Conservation (phyloP, 1,139 yeast species). For the Lipomyces yarrowii region DNA sequence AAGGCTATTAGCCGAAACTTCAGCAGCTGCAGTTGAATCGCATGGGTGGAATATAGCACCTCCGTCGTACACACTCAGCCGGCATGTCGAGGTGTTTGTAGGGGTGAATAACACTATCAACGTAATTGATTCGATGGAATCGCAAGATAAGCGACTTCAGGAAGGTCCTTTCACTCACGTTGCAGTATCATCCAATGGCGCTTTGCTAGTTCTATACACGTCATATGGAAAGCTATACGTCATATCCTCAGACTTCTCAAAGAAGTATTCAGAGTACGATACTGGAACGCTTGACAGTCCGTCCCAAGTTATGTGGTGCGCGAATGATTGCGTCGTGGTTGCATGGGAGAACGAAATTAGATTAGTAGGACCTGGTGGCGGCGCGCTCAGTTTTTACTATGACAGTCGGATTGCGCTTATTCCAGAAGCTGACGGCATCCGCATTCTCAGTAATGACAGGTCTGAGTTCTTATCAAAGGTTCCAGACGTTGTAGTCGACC, state of each 20-base stretch:
- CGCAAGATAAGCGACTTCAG: constrained; percentile 43
- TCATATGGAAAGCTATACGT: constrained; percentile 55
- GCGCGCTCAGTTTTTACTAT: constrained; percentile 52
- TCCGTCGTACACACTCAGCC: constrained; percentile 39
- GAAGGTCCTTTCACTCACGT: constrained; percentile 63
- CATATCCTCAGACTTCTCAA: constrained; percentile 54
- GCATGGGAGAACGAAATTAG: constrained; percentile 65
- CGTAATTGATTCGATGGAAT: constrained; percentile 37
- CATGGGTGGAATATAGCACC: constrained; percentile 44
- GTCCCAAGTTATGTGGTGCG: constrained; percentile 73
- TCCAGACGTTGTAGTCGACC: constrained; percentile 55
- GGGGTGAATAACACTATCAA: constrained; percentile 36
- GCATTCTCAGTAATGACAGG: constrained; percentile 59
- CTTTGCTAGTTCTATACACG: constrained; percentile 61
- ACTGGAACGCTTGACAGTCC: constrained; percentile 43
- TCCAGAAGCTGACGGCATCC: constrained; percentile 72
- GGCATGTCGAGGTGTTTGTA: constrained; percentile 42
- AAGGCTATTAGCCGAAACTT: constrained; percentile 24
- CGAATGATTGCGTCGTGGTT: constrained; percentile 73
- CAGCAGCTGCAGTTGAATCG: constrained; percentile 34
- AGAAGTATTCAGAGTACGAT: constrained; percentile 54
- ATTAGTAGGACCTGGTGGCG: constrained; percentile 73
- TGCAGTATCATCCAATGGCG: constrained; percentile 61
- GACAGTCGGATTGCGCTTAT: constrained; percentile 46
- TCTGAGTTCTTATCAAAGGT: constrained; percentile 72